These are phyloP conservation scores for Trichophyton schoenleinii DNA, from an alignment of 2,329 filamentous ascomycete genomes.

Conservation along the genomic window DNA sequence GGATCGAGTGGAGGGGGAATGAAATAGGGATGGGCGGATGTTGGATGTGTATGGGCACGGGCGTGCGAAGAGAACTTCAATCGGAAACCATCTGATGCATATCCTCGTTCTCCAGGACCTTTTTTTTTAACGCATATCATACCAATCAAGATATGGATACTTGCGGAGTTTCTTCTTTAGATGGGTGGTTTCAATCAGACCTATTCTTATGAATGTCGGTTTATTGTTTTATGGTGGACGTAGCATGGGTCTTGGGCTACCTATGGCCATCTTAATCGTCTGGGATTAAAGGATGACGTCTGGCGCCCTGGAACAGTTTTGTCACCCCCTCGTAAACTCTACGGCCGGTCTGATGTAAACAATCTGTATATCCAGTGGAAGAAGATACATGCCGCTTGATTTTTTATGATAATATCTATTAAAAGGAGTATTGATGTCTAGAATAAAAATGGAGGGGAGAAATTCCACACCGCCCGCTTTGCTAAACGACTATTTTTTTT, in stretches of 20 bases:
- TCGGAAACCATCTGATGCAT: background rate
- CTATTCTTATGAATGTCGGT: background rate
- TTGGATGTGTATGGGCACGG: background rate
- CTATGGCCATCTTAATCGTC: background rate
- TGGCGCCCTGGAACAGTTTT: too few relatives aligned
- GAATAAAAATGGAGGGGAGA: constrained; percentile 2
- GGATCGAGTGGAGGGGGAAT: background rate
- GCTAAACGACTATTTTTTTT: background rate
- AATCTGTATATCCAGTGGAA: background rate
- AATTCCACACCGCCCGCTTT: background rate
- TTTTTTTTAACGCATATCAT: constrained; percentile 4
- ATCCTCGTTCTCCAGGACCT: background rate
- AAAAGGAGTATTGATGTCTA: background rate
- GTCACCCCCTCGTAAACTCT: too few relatives aligned
- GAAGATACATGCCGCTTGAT: background rate
- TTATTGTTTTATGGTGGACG: background rate
- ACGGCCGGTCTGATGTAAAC: background rate
- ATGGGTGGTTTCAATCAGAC: background rate
- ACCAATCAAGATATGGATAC: constrained; percentile 2
- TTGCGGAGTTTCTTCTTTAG: constrained; percentile 1
- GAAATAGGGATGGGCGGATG: background rate
- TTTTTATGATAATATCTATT: background rate
- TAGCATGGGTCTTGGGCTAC: background rate
- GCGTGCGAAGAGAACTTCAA: background rate
- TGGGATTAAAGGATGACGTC: background rate